phyloP scores from a whole-genome alignment of 129 eudicot genomes.

The Scalesia atractyloides region DNA sequence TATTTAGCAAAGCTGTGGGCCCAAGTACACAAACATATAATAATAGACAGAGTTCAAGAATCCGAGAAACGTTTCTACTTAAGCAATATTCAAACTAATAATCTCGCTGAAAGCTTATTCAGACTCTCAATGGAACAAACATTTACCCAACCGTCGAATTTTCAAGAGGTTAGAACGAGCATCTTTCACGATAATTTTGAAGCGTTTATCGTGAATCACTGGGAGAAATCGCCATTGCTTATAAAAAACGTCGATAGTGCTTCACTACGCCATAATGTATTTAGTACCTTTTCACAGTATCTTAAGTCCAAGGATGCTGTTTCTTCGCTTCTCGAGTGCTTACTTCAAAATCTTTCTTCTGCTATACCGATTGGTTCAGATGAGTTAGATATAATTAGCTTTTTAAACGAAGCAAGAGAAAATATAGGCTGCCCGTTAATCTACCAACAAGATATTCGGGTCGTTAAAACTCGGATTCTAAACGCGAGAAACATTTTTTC shows the following conservation, averaged over 20 bases:
- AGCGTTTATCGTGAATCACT: conserved; percentile 53
- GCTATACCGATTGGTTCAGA: conserved; percentile 69
- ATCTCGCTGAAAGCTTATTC: conserved; percentile 69
- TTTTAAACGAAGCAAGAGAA: conserved; percentile 50
- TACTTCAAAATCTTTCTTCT: conserved; percentile 55
- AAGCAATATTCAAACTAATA: conserved; percentile 54
- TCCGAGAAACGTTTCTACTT: conserved; percentile 16
- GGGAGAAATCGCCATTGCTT: conserved; percentile 82
- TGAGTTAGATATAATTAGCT: conserved; percentile 57
- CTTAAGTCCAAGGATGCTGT: conserved; percentile 39
- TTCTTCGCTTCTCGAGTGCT: conserved; percentile 45
- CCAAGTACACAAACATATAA: conserved; percentile 41
- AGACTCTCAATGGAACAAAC: conserved; percentile 55
- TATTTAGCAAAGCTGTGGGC: conserved; percentile 52
- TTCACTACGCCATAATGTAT: conserved; percentile 31
- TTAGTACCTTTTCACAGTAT: conserved; percentile 43
- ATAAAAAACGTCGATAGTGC: conserved; percentile 31
- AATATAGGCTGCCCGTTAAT: conserved; percentile 61
- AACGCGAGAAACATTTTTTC: conserved; percentile 58
- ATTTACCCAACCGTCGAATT: conserved; percentile 17
- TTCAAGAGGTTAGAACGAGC: conserved; percentile 41
- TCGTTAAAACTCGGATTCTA: conserved; percentile 50
- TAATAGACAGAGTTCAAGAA: conserved; percentile 25
- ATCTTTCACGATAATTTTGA: conserved; percentile 49
- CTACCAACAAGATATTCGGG: conserved; percentile 80